phyloP scores from a whole-genome alignment of 2,329 filamentous ascomycete species.

The Cladosporium cucumerinum region DNA sequence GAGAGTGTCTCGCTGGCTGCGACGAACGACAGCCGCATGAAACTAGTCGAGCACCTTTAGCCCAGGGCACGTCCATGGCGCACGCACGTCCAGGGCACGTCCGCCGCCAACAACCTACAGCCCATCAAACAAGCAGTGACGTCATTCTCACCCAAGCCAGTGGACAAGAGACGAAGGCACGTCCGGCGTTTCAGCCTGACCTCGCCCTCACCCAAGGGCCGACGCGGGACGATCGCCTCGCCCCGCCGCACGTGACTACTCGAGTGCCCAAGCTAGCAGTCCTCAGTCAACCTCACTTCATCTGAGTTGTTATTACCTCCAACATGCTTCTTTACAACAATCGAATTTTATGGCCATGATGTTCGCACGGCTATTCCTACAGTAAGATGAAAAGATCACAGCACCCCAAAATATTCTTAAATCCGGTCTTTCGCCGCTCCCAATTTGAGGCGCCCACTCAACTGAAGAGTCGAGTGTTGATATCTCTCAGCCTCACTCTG shows the following conservation, averaged over 20 bases:
- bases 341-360: not conserved
- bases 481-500: not conserved
- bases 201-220: not conserved
- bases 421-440: not conserved
- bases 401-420: not conserved
- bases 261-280: not conserved
- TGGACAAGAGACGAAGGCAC: not conserved
- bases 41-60: not conserved
- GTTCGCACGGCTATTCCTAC: not conserved
- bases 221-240: not conserved
- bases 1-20: not conserved
- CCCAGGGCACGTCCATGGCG: not conserved
- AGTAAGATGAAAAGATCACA: not conserved
- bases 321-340: not conserved
- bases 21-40: slow-evolving; percentile 1
- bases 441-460: not conserved
- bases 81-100: not conserved
- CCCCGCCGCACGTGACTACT: not conserved
- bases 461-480: not conserved
- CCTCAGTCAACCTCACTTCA: not conserved
- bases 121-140: not conserved
- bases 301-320: not conserved
- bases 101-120: not conserved
- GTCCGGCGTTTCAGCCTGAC: not conserved
- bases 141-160: not conserved